These are phyloP conservation scores for Bondarzewia mesenterica DNA, from an alignment of 1,284 basidiomycete genomes.

Conservation along the genomic window DNA sequence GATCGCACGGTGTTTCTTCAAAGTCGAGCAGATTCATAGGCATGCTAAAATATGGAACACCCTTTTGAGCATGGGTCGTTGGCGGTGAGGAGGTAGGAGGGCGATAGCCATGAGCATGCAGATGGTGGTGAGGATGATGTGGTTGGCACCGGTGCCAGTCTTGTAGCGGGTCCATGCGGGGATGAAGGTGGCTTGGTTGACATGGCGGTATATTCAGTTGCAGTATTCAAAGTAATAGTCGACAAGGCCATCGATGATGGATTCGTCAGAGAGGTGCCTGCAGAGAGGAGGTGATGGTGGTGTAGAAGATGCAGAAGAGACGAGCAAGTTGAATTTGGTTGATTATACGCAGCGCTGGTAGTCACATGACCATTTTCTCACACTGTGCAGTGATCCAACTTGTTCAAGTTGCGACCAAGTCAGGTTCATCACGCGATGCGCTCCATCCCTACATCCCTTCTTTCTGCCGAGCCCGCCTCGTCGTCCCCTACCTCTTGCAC, in stretches of 20 bases:
- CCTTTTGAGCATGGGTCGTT: constrained; percentile 80
- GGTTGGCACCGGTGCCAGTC: constrained; percentile 52
- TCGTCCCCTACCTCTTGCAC: no score
- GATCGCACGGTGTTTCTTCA: constrained; percentile 87
- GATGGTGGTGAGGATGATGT: constrained; percentile 60
- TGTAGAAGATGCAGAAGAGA: no score
- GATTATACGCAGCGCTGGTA: no score
- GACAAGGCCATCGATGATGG: constrained; percentile 64
- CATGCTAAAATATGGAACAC: constrained; percentile 93
- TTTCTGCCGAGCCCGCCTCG: no score
- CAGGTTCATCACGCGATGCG: no score
- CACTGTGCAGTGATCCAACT: no score
- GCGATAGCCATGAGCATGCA: constrained; percentile 70
- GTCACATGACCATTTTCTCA: no score
- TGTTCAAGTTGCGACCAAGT: no score
- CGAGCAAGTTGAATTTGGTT: no score
- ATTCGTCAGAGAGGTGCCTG: constrained; percentile 51
- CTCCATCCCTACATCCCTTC: no score
- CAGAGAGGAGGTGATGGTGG: constrained; percentile 64
- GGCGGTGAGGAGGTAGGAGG: constrained; percentile 55
- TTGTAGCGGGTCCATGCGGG: constrained; percentile 68
- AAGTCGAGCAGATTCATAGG: constrained; percentile 89
- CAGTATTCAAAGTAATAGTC: constrained; percentile 74
- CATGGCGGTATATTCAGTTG: constrained; percentile 76
- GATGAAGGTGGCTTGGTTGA: constrained; percentile 54